Evolutionary conservation across 2,329 filamentous ascomycete species (phyloP).

Genomic region (Xylaria sp.): DNA sequence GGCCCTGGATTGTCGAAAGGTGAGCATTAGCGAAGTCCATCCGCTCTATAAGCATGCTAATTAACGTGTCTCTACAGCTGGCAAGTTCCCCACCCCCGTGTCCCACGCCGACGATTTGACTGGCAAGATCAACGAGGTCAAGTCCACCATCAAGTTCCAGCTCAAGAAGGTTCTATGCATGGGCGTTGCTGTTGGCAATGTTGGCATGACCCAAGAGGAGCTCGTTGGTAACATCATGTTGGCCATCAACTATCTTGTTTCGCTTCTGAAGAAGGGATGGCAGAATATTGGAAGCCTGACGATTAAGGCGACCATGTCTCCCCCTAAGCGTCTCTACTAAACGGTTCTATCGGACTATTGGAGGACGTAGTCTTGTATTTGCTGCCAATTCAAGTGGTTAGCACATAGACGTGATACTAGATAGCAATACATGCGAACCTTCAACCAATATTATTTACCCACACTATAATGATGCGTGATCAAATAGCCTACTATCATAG

Average conservation of each 20-base stretch:
- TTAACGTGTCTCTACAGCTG: constrained; percentile 68
- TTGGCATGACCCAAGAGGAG: constrained; percentile 96
- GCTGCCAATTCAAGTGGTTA: constrained; percentile 34
- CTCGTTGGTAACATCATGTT: constrained; percentile 99
- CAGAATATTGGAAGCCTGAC: constrained; percentile 99
- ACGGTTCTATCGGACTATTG: constrained; percentile 37
- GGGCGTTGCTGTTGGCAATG: constrained; percentile 99
- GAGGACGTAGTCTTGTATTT: constrained; percentile 48
- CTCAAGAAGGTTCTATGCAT: constrained; percentile 99
- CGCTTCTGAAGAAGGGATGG: constrained; percentile 99
- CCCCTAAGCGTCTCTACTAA: constrained; percentile 98
- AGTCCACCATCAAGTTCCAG: constrained; percentile 99
- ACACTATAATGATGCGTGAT: too few species aligned
- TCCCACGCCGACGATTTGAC: constrained; percentile 95
- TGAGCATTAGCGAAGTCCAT: constrained; percentile 55
- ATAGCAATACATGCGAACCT: constrained; percentile 48
- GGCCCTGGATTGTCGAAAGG: constrained; percentile 98
- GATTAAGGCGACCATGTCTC: constrained; percentile 99
- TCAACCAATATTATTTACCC: constrained; percentile 18
- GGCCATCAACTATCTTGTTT: constrained; percentile 99
- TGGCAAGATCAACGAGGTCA: constrained; percentile 98
- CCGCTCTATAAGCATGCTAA: constrained; percentile 18
- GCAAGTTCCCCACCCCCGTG: constrained; percentile 99
- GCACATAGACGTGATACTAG: constrained; percentile 36
- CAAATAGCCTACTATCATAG: too few species aligned